A percentile compares a stretch with the other conserved stretches of the same genome.
phyloP scores from a whole-genome alignment of 306 rosid genomes.

The Boehmeria nivea region DNA sequence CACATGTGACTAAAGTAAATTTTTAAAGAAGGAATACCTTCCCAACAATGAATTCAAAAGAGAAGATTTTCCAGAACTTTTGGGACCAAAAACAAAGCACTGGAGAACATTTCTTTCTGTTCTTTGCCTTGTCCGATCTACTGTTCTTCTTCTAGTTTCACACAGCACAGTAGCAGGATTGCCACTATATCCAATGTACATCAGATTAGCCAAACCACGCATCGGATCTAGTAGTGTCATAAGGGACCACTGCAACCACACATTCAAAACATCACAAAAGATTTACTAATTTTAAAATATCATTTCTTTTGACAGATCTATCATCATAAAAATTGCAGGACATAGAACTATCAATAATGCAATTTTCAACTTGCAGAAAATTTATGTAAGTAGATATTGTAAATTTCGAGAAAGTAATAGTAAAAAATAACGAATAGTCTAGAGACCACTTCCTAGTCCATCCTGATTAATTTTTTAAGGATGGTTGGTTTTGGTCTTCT shows the following conservation, averaged over 20 bases:
- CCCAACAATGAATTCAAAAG: constrained; percentile 66
- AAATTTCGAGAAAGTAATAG: no score
- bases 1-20: constrained; percentile 11
- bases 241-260: constrained; percentile 80
- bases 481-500: not conserved
- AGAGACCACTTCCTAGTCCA: no score
- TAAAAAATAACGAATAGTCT: no score
- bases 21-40: constrained; percentile 53
- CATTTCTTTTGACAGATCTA: not conserved
- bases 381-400: no score
- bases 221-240: constrained; percentile 81
- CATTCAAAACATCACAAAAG: constrained; percentile 2
- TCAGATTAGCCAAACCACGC: constrained; percentile 69
- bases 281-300: not conserved
- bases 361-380: not conserved
- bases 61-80: constrained; percentile 78
- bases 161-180: constrained; percentile 73
- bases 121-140: constrained; percentile 59
- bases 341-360: not conserved
- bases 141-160: constrained; percentile 64
- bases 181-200: constrained; percentile 84
- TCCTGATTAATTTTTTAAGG: no score
- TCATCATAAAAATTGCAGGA: not conserved
- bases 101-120: constrained; percentile 79
- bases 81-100: constrained; percentile 92